These are phyloP conservation scores for Gonapodya prolifera DNA, from an alignment of 192 early-diverging fungal genomes.

Conservation along the genomic window DNA sequence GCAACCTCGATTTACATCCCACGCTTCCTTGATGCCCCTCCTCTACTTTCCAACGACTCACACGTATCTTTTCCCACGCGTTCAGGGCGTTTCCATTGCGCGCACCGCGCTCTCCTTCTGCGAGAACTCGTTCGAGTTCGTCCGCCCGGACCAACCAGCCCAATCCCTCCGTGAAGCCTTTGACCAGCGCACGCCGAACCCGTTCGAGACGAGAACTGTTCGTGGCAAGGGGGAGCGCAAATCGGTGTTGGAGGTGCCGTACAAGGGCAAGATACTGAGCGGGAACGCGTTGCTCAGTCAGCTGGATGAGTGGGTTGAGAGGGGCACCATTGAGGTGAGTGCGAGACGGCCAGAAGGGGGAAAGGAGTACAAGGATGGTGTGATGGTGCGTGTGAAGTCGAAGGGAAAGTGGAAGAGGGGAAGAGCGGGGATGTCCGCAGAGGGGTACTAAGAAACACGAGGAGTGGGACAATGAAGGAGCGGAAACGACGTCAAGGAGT, in stretches of 20 bases:
- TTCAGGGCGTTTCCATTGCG: neutral
- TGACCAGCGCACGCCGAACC: neutral
- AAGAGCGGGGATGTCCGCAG: too few species aligned
- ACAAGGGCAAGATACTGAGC: constrained; percentile 3
- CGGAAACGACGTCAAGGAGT: too few species aligned
- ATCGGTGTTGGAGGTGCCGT: neutral
- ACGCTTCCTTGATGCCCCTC: too few species aligned
- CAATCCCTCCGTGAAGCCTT: constrained; percentile 5
- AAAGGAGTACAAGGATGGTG: neutral
- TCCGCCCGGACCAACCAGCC: constrained; percentile 2
- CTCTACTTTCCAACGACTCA: neutral
- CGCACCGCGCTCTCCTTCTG: constrained; percentile 6
- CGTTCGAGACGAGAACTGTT: constrained; percentile 9
- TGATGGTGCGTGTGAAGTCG: neutral
- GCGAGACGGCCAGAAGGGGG: neutral
- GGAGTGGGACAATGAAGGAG: too few species aligned
- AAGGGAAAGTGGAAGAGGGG: neutral
- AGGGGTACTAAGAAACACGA: too few species aligned
- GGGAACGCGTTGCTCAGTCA: constrained; percentile 1
- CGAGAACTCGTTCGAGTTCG: constrained; percentile 9
- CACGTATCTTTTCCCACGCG: neutral
- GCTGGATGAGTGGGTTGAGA: constrained; percentile 6
- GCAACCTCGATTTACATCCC: too few species aligned
- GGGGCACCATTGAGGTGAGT: constrained; percentile 10
- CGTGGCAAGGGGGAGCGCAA: neutral